These are phyloP conservation scores for Closterium sp. DNA, from an alignment of 139 green algal genomes.

Conservation along the genomic window DNA sequence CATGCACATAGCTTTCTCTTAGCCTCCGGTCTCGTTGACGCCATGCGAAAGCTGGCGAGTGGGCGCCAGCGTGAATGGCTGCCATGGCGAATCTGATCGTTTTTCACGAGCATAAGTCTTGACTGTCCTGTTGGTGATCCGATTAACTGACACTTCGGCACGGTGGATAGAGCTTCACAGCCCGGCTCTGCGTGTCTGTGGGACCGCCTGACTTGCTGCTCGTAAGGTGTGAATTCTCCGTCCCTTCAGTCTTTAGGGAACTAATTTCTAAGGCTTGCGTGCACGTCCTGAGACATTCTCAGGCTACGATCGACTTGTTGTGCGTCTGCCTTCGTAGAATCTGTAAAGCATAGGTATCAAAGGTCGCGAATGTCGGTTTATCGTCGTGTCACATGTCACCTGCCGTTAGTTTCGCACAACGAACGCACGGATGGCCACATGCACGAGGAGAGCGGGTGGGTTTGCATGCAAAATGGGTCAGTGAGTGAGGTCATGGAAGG, in stretches of 20 bases:
- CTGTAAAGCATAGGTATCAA: no score
- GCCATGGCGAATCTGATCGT: not conserved
- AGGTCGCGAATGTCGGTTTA: no score
- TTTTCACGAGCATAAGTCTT: not conserved
- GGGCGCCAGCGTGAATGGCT: not conserved
- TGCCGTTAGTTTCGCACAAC: not conserved
- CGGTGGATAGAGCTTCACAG: not conserved
- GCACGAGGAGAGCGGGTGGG: not conserved
- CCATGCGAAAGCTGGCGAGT: not conserved
- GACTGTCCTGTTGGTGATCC: not conserved
- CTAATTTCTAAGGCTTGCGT: no score
- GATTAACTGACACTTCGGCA: no score
- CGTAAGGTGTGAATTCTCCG: not conserved
- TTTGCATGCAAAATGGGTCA: no score
- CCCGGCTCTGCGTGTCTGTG: not conserved
- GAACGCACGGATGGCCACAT: not conserved
- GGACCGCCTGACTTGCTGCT: not conserved
- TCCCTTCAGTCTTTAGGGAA: not conserved
- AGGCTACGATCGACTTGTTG: not conserved
- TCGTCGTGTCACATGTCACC: not conserved
- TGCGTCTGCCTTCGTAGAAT: not conserved
- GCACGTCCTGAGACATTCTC: not conserved
- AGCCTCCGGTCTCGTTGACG: not conserved
- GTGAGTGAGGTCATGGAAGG: not conserved
- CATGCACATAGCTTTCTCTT: not conserved